Base-by-base conservation (phyloP, 202 grass and related monocot species). In the Zoysia matrella region DNA sequence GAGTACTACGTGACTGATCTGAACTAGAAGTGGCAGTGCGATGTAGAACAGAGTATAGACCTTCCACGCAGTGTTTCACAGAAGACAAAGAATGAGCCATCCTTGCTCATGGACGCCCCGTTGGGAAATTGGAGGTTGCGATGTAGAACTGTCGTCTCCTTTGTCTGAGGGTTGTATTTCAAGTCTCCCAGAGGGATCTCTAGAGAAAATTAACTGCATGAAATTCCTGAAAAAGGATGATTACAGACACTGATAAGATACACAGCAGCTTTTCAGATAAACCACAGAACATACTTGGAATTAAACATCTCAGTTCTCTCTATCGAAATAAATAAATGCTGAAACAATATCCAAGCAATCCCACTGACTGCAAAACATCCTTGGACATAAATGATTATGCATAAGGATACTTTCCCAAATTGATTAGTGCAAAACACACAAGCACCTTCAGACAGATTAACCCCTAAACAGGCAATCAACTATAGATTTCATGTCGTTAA, bases 121-220 rank as follows among this genome's bases (percentile, higher is more conserved):
- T 98, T 98, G 53, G 95, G 95, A 67, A 98, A 98, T 74, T 95
- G 95, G n/a, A 98, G 79, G 76, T 80, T 81, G 15, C 92, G 75
- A n/a, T 79, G 86, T 18, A 98, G 86, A n/a, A 98, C 95, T 36
- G 84, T 95, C 13, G 92, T 90, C 85, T 95, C 84, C 75, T 93
- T 93, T 71, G 90, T 95, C 30, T 86, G 67, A 0, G 88, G 84
- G 48, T 90, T 61, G 16, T 98, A 98, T 80, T 95, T 98, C 75
- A 98, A 98, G 86, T 56, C 92, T 89, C 50, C 95, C 95, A 9
- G 95, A 95, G 47, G 95, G 90, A 62, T 94, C 88, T 58, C 82
- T 86, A 2, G 95, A 82, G 79, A 93, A 93, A 66, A 98, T 86
- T n/a, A 98, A 77, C 69, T 98, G 92, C 80, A 98, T 82, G 65